Percentiles rank a stretch among this genome's conserved stretches.
phyloP scores from a whole-genome alignment of 306 rosid species.

The Rubus parviflorus region DNA sequence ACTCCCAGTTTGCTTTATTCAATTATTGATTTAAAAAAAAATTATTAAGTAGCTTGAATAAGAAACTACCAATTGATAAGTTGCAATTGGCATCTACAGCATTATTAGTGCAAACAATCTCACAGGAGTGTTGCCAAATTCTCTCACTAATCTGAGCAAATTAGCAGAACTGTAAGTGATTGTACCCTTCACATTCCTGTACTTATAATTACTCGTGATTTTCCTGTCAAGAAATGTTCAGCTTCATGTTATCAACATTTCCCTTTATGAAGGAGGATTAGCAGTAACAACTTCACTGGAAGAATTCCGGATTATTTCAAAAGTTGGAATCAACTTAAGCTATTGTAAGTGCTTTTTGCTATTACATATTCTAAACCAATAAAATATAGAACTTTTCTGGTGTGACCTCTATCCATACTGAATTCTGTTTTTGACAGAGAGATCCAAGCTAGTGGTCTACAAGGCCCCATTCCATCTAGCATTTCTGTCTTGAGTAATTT shows the following conservation, averaged over 20 bases:
- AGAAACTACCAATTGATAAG: background rate
- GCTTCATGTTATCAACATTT: background rate
- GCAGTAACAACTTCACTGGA: conserved; percentile 35
- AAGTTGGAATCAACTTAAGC: conserved; percentile 17
- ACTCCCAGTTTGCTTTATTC: background rate
- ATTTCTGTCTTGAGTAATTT: conserved; percentile 25
- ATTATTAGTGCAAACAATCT: conserved; percentile 29
- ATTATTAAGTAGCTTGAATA: background rate
- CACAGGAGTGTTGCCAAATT: conserved; percentile 29
- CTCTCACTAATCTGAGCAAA: conserved; percentile 20
- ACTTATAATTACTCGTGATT: background rate
- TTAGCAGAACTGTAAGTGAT: conserved; percentile 31
- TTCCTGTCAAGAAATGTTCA: background rate
- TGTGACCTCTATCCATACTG: background rate
- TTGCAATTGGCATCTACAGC: conserved; percentile 10
- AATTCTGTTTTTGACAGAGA: conserved; percentile 23
- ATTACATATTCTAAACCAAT: background rate
- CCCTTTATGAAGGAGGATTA: conserved; percentile 25
- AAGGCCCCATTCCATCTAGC: conserved; percentile 34
- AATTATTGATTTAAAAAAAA: no score
- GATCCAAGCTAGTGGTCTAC: conserved; percentile 34
- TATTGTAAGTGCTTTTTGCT: conserved; percentile 20
- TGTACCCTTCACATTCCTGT: background rate
- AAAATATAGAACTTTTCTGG: background rate
- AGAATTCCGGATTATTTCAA: conserved; percentile 21